Evolutionary conservation across 2,329 filamentous ascomycete genomes (phyloP), one percentile per base, ranked within the genome.

Genomic region (Alternaria sp.): DNA sequence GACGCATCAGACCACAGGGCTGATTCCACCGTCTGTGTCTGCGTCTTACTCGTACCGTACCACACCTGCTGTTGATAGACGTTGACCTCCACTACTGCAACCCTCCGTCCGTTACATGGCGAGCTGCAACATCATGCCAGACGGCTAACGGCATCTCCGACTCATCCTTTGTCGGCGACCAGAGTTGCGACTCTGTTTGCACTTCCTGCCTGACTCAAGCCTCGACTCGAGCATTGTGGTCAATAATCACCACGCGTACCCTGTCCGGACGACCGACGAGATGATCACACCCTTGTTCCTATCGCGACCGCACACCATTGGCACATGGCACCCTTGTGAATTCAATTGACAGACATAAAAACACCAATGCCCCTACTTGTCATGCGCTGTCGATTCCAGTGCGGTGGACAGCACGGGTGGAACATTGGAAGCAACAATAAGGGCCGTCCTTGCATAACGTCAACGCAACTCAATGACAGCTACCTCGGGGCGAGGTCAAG

Each of bases 261-360:
- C 51, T 51, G 63, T 63, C 65, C 57, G 58, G 52, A 48, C 61
- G 28, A 24, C 24, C 24, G 54, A 60, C 57, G 38, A 47, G 52
- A 52, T 52, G 59, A 63, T 57, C 46, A 47, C 34, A 64, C 62
- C 71, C 68, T 67, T 63, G 66, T 55, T 53, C 56, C 51, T 46
- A 52, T 58, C 59, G 57, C 54, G 28, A 62, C 63, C 62, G 57
- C 63, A 63, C 57, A 53, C 65, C 65, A 61, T 68, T 66, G 67
- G 64, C 75, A 76, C 76, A 78, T 78, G 76, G 75, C 75, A 77
- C 73, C 75, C 75, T 57, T 52, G 75, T 67, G 67, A 47, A 49
- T 56, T 54, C 65, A 68, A 59, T 49, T n/a, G 30, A 24, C 18
- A 5, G 20, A 16, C 14, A 24, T 42, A 41, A 48, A 34, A 48